Base-by-base conservation (phyloP, 257 asterid genomes). In the Verbena officinalis region DNA sequence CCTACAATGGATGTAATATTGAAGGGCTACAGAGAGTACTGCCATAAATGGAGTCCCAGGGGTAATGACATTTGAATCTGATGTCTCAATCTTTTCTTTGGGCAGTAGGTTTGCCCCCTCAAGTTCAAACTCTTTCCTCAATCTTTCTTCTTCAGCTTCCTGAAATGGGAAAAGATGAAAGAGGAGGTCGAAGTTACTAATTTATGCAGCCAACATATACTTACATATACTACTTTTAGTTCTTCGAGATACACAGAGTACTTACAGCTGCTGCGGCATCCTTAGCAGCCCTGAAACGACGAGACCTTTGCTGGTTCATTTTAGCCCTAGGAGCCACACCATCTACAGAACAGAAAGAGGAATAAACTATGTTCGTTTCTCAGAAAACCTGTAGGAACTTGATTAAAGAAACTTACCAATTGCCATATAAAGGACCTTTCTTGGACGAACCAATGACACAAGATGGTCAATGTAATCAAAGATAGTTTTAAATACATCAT, bases 261-360 rank as follows among this genome's bases (percentile, higher is more conserved):
- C 83, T 71, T 86, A 94, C 99, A 74, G 95, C 95, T 67, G 88
- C 88, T 48, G 98, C 96, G 43, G 96, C 96, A 77, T 90, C 99
- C 85, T 90, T 86, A 73, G 97, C 95, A 73, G 99, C 97, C 86
- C 96, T 90, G 78, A 94, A 94, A 65, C 99, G 97, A 46, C 97
- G 89, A 58, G 97, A 68, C 34, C 99, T 83, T 78, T 94, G 99
- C 83, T 94, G 99, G 80, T 94, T 94, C 99, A 94, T 94, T 81
- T 93, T 94, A 63, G 99, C 97, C 77, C 97, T 86, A 9, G 99
- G 99, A 75, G 99, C 99, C 80, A 94, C 99, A 61, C 97, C 99
- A 81, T 94, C 99, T 93, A 75, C 43, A 68, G 39, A 73, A 68
- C 20, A 48, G 48, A 65, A 60, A 59, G 57, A 49, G 27, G 57